Evolutionary conservation across 345 rosid species (phyloP), one percentile per base, ranked within the genome.

Genomic region (Garcia nutans): DNA sequence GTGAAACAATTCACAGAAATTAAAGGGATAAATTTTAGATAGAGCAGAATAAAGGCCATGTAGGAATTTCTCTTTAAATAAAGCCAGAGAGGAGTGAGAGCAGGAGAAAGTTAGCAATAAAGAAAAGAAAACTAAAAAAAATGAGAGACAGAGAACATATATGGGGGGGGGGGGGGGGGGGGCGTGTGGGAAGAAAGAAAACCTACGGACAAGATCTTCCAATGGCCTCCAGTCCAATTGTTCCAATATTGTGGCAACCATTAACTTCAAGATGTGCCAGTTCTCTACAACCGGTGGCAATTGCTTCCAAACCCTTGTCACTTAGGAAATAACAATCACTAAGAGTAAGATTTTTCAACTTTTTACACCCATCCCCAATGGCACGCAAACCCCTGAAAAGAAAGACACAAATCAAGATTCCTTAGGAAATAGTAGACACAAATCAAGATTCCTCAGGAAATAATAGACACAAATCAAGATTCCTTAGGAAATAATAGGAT

Each of bases 231-330:
- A 94, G 62, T 76, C 98, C 98, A 47, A 73, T 33, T 41, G 97
- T 91, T 68, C 97, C 97, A 71, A 94, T 91, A 80, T 88, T 87
- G 84, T 91, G 97, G 83, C 98, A 92, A 66, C 98, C 98, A 85
- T 92, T 94, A 65, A 94, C 84, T 80, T 94, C 97, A 75, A 94
- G 89, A 86, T 90, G 93, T 16, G 87, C 84, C 77, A 94, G 93
- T 73, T 87, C 92, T 77, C 78, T 84, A 85, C 97, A 94, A 69
- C 95, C 95, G 22, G 72, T 59, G 63, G 98, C 97, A 78, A 94
- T 82, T 72, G 92, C 89, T 86, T 87, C 95, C 80, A 94, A 87
- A 73, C 93, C 97, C 81, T 77, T 82, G 85, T 93, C 95, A 71
- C 87, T 91, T 80, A 92, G 84, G 76, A 86, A 85, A 80, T 86